Base-by-base conservation (phyloP, 78 protist species). In the Polysphondylium violaceum region DNA sequence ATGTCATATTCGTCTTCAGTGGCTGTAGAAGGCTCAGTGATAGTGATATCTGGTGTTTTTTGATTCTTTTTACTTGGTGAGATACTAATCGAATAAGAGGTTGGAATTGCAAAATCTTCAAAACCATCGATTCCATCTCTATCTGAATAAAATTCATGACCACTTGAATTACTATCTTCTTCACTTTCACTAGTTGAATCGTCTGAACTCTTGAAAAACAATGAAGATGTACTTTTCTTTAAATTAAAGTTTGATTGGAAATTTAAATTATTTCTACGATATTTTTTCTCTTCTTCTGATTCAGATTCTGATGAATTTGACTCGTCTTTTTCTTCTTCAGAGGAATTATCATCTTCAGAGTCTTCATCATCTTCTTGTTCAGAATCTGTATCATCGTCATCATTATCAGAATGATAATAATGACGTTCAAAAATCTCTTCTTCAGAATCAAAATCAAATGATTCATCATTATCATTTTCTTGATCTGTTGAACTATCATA, bases 1-100 rank as follows among this genome's bases (percentile, higher is more conserved):
- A 11, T 58, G 4, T 76, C 71, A 5, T 78, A 16, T n/a, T 78
- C 88, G n/a, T 78, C 88, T 16, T 78, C 88, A 31, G 74, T 31
- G 23, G 27, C n/a, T 44, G 76, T 9, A 43, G 83, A 29, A 40
- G 72, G 14, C 2, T 25, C n/a, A 73, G 11, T 53, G 19, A 25
- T 35, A 0, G 44, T 31, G 3, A 1, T 0, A 36, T 74, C 23
- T 0, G n/a, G 14, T 12, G 69, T 2, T 7, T 7, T 25, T 1
- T 21, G 7, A 5, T 55, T 55, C 11, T 59, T 43, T 60, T 61
- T 76, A 17, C 43, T 43, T 17, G 88, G 88, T 2, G 65, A 25
- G 21, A 40, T 23, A 12, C 25, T 43, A 47, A 58, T 43, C 1
- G 87, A 77, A 27, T 56, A 78, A 23, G 61, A 53, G 0, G 65